Percentiles rank a stretch among this genome's conserved stretches.
Conservation (phyloP, 2,329 filamentous ascomycete species). For the Fusarium papillatum region DNA sequence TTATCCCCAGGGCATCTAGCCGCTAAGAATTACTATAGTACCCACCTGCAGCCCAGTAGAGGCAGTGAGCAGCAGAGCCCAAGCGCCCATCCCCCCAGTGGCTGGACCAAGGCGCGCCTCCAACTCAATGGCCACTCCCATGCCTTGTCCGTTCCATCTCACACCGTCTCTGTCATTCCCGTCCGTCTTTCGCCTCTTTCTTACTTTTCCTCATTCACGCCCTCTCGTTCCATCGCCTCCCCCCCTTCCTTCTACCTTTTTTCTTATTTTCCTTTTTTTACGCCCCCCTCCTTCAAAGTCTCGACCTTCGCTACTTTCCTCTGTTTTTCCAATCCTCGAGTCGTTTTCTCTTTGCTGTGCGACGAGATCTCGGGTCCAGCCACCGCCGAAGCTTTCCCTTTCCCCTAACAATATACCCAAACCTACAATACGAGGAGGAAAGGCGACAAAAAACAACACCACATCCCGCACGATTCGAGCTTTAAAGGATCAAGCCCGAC, state of each 20-base stretch:
- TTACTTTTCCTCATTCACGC: slow-evolving; percentile 15
- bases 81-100: slow-evolving; percentile 32
- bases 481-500: slow-evolving; percentile 13
- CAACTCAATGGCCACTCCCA: slow-evolving; percentile 28
- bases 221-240: slow-evolving; percentile 28
- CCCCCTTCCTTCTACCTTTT: slow-evolving; percentile 5
- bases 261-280: slow-evolving; percentile 22
- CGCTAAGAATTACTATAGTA: slow-evolving; percentile 12
- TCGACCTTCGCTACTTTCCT: slow-evolving; percentile 10
- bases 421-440: slow-evolving; percentile 24
- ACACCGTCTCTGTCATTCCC: background rate
- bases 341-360: slow-evolving; percentile 43
- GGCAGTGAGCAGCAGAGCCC: slow-evolving; percentile 36
- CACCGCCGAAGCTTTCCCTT: slow-evolving; percentile 10
- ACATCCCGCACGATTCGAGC: slow-evolving; percentile 6
- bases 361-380: slow-evolving; percentile 38
- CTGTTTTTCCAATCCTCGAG: slow-evolving; percentile 5
- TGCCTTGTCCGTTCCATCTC: background rate
- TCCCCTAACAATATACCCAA: slow-evolving; percentile 8
- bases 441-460: background rate
- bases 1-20: slow-evolving; percentile 13
- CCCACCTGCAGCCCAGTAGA: slow-evolving; percentile 28
- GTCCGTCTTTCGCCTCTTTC: slow-evolving; percentile 4
- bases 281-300: background rate
- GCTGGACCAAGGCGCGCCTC: slow-evolving; percentile 30